Base-by-base conservation (phyloP, 2,329 filamentous ascomycete species). In the Balansia obtecta region DNA sequence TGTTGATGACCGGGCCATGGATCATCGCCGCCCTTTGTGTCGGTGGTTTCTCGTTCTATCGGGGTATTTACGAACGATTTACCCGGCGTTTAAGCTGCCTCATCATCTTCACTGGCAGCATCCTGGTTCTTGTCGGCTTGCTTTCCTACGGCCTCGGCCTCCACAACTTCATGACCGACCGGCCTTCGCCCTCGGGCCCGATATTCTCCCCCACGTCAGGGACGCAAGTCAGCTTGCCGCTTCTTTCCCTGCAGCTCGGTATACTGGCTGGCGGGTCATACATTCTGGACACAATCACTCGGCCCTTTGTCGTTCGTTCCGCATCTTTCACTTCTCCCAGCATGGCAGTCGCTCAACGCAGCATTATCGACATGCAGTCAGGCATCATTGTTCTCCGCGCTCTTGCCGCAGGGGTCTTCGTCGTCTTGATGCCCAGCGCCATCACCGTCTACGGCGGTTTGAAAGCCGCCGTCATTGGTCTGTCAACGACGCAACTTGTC, bases 251-350 rank as follows among this genome's bases (percentile, higher is more conserved):
- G 39, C 62, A 74, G 3, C 65, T 77, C 0, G 74, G 69, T 9
- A 63, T 77, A 9, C 60, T 77, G 0, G 73, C 73, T 0, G 67
- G 67, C 0, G 74, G 72, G 18, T 61, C 62, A 0, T 59, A 66
- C 27, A 56, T 65, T 2, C 61, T 77, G 6, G 69, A 73, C 49
- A 63, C 65, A 2, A 66, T 69, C 0, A 63, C 66, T 2, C 60
- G 63, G 3, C 72, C 73, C 1, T 58, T 73, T 27, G 65, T 77
- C 43, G 64, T 65, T 27, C 65, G 68, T n/a, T 76, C 72, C 33
- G 70, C 73, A 8, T 68, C 70, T 44, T 77, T 73, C 54, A 76
- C 73, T 0, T 71, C 67, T 3, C 65, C 70, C 6, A 76, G 68
- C 57, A 63, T 76, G 22, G 63, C 63, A n/a, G 62, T 70, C 12